Evolutionary conservation across 371 early-diverging fungal species (phyloP), one percentile per base, ranked within the genome.

Genomic region (Mucor ambiguus): DNA sequence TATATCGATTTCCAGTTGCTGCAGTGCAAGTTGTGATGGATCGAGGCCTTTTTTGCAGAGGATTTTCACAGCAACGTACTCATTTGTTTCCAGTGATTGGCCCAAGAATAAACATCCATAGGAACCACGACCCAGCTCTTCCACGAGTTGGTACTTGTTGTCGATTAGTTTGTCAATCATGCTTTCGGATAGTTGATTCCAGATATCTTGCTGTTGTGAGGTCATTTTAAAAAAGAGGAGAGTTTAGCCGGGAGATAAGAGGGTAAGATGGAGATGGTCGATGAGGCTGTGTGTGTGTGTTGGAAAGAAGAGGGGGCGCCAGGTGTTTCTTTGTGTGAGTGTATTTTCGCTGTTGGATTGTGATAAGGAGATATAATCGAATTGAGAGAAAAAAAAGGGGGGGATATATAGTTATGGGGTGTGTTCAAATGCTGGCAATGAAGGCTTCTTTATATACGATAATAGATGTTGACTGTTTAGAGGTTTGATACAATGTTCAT

Each of bases 1-100:
- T 58, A 93, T 86, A 49, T 87, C 85, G 35, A 89, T 85, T 79
- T 95, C 96, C 69, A 87, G 78, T 35, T 83, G 87, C 67, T 92
- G 92, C 14, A 89, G 76, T 28, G 77, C 61, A 37, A 88, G 83
- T 68, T 90, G 90, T 1, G 78, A 48, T 12, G 76, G 70, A 56
- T 86, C 80, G 22, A 90, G 78, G n/a, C 86, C 87, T 9, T 63
- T 64, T 74, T 92, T 92, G 78, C 82, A 85, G 41, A 92, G 82
- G 18, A 85, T 80, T 69, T 92, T 92, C 71, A 92, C 81, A 59
- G 92, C 92, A 16, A 82, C 78, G 68, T 81, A 87, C 1, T n/a
- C 32, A 6, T 54, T 58, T 30, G 61, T 63, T 18, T 68, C 63
- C 30, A 80, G 30, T 12, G 77, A 75, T 69, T 80, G 81, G 37